Percentiles rank a stretch among this genome's conserved stretches.
These are phyloP conservation scores for Ogataea sp. DNA, from an alignment of 805 yeast species.

Conservation along the genomic window DNA sequence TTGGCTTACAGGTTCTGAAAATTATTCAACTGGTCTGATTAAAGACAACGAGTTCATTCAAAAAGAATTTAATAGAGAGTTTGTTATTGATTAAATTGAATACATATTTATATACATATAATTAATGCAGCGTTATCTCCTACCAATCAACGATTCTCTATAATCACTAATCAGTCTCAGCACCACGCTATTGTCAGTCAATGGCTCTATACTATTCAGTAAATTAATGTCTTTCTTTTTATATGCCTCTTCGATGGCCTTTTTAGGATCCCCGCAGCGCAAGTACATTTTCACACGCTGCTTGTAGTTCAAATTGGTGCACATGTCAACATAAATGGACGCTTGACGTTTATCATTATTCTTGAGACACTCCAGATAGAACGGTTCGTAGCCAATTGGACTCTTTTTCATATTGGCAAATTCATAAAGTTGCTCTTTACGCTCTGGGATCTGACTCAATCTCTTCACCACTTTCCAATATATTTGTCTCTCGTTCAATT, in stretches of 20 bases:
- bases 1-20: conserved; percentile 77
- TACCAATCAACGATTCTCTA: conserved; percentile 13
- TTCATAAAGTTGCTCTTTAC: conserved; percentile 43
- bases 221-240: conserved; percentile 33
- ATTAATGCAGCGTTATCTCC: conserved; percentile 5
- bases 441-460: conserved; percentile 38
- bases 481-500: conserved; percentile 47
- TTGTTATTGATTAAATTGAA: neutral
- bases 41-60: conserved; percentile 27
- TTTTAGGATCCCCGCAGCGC: conserved; percentile 40
- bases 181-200: conserved; percentile 14
- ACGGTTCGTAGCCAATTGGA: conserved; percentile 64
- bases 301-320: conserved; percentile 34
- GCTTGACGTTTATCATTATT: conserved; percentile 55
- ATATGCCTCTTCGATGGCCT: conserved; percentile 43
- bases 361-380: conserved; percentile 45
- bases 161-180: conserved; percentile 15
- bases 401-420: conserved; percentile 47
- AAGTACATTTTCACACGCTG: conserved; percentile 44
- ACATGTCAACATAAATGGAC: conserved; percentile 46
- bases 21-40: conserved; percentile 39
- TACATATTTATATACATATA: neutral
- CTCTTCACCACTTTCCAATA: conserved; percentile 46
- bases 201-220: conserved; percentile 18
- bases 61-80: neutral